Evolutionary conservation across 179 eudicot genomes (phyloP).

Genomic region (Beta corolliflora): DNA sequence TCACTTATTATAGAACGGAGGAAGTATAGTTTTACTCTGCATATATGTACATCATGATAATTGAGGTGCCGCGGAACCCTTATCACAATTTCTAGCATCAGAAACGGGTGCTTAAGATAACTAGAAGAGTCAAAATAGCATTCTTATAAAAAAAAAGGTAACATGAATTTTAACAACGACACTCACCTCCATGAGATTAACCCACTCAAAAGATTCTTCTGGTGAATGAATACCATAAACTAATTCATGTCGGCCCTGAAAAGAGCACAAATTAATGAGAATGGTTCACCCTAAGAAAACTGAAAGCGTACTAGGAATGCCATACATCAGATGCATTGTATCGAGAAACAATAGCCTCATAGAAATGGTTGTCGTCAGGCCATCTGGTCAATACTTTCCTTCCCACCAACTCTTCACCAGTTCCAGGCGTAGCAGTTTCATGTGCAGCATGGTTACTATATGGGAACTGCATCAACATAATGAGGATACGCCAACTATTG

Average conservation of each 20-base stretch:
- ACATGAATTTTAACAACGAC: not conserved
- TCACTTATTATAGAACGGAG: too few species aligned
- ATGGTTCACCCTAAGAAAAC: slow-evolving; percentile 1
- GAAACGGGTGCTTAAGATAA: too few species aligned
- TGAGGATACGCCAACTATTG: slow-evolving; percentile 25
- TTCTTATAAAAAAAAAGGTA: too few species aligned
- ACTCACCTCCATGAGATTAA: slow-evolving; percentile 63
- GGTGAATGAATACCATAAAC: slow-evolving; percentile 44
- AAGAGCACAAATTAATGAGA: slow-evolving; percentile 25
- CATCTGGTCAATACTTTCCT: slow-evolving; percentile 52
- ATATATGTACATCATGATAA: too few species aligned
- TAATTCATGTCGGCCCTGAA: slow-evolving; percentile 50
- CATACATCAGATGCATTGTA: slow-evolving; percentile 43
- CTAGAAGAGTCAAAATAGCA: too few species aligned
- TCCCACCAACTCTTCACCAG: slow-evolving; percentile 43
- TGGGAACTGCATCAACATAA: slow-evolving; percentile 37
- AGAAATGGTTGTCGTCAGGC: slow-evolving; percentile 54
- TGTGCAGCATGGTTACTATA: slow-evolving; percentile 34
- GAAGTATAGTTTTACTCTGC: too few species aligned
- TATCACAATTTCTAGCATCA: too few species aligned
- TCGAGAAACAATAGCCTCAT: slow-evolving; percentile 46
- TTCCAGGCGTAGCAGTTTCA: slow-evolving; percentile 37
- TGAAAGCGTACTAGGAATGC: slow-evolving; percentile 14
- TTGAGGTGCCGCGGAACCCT: too few species aligned
- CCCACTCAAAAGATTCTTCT: slow-evolving; percentile 76